These are phyloP conservation scores for Zymoseptoria brevis DNA, from an alignment of 2,329 filamentous ascomycete species.

Conservation along the genomic window DNA sequence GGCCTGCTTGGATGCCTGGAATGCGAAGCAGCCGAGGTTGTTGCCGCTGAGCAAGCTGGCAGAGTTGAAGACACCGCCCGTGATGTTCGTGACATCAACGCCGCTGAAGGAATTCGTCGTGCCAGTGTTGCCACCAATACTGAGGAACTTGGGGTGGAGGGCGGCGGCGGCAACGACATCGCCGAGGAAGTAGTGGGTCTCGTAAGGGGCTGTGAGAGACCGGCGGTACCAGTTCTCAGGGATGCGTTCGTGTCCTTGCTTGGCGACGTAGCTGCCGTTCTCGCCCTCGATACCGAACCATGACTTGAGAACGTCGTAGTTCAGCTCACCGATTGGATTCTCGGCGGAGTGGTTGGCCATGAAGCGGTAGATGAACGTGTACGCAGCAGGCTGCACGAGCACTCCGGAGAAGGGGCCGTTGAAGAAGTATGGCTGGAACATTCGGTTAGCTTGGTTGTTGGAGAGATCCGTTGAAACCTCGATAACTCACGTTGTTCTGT, in stretches of 20 bases:
- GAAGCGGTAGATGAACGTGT: constrained; percentile 26
- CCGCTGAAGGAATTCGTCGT: constrained; percentile 29
- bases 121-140: constrained; percentile 32
- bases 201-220: constrained; percentile 21
- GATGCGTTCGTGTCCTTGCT: constrained; percentile 31
- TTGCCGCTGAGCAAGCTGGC: constrained; percentile 30
- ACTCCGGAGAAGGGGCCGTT: constrained; percentile 14
- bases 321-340: constrained; percentile 26
- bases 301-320: constrained; percentile 21
- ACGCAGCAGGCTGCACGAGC: constrained; percentile 20
- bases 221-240: constrained; percentile 32
- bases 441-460: too few species aligned
- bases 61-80: constrained; percentile 36
- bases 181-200: constrained; percentile 20
- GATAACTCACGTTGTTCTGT: constrained; percentile 13
- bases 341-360: constrained; percentile 30
- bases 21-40: constrained; percentile 38
- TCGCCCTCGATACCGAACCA: constrained; percentile 19
- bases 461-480: too few species aligned
- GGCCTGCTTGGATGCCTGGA: constrained; percentile 29
- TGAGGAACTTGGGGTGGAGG: constrained; percentile 24
- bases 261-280: constrained; percentile 26
- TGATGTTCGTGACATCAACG: constrained; percentile 30
- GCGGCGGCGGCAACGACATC: constrained; percentile 12
- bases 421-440: constrained; percentile 16